Conservation (phyloP, 352 stramenopile species). For the Globisporangium paroecandrum region DNA sequence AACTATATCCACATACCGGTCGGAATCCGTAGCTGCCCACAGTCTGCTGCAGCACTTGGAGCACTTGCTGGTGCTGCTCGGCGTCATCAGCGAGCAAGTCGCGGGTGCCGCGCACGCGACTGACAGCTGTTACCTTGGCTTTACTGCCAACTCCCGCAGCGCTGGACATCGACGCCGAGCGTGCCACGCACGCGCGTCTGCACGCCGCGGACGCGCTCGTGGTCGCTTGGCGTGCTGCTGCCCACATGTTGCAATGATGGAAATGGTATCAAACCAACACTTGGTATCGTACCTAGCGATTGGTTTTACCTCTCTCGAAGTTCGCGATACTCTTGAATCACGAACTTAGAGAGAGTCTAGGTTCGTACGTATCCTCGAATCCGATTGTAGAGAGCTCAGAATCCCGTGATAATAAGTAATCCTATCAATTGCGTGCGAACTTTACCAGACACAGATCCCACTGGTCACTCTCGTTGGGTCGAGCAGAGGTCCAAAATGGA, state of each 20-base stretch:
- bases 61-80: constrained; percentile 60
- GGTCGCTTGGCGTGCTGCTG: not conserved
- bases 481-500: not conserved
- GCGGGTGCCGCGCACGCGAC: constrained; percentile 68
- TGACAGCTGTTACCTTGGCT: constrained; percentile 32
- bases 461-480: not conserved
- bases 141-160: not conserved
- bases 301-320: too few species aligned
- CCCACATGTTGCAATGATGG: constrained; percentile 8
- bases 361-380: too few species aligned
- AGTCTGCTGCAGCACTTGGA: constrained; percentile 48
- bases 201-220: not conserved
- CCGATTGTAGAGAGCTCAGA: too few species aligned
- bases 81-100: constrained; percentile 66
- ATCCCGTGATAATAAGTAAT: too few species aligned
- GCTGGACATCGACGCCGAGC: not conserved
- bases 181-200: not conserved
- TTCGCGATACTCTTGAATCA: too few species aligned
- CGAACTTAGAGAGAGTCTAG: too few species aligned
- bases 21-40: constrained; percentile 76
- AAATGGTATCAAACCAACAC: not conserved
- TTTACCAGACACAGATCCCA: not conserved
- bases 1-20: constrained; percentile 30
- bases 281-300: too few species aligned
- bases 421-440: not conserved